phyloP scores from a whole-genome alignment of 2,329 filamentous ascomycete genomes.

The Penicillium glabrum region DNA sequence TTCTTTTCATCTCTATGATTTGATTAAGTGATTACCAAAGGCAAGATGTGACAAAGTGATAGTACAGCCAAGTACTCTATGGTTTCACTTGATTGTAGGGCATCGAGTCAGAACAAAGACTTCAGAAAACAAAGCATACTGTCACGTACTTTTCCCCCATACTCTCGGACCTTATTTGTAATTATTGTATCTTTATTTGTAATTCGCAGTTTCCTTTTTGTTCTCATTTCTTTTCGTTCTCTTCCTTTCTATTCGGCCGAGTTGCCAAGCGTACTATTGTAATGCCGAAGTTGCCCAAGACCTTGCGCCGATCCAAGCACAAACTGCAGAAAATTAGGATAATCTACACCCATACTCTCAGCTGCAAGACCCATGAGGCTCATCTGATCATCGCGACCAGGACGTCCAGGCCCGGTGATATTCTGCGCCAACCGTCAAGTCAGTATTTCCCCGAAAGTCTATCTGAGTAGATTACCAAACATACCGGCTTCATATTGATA shows the following conservation, averaged over 20 bases:
- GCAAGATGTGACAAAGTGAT: conserved; percentile 8
- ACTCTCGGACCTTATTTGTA: background rate
- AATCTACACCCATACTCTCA: conserved; percentile 45
- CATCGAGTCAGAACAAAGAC: background rate
- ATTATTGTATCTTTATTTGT: background rate
- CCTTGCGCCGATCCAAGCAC: conserved; percentile 24
- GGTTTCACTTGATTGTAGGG: background rate
- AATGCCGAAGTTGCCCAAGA: conserved; percentile 9
- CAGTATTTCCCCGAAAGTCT: background rate
- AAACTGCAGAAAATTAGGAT: conserved; percentile 36
- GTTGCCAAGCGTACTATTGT: conserved; percentile 1
- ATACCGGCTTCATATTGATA: conserved; percentile 54
- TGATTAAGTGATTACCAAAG: background rate
- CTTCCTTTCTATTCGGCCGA: background rate
- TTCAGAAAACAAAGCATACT: conserved; percentile 6
- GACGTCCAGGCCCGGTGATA: conserved; percentile 50
- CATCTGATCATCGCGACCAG: conserved; percentile 50
- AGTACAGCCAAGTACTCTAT: background rate
- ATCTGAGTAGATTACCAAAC: conserved; percentile 11
- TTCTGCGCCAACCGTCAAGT: conserved; percentile 33
- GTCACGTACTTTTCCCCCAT: background rate
- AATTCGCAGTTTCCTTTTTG: background rate
- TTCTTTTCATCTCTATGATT: background rate
- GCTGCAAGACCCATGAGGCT: conserved; percentile 50
- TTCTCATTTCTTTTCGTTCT: background rate